Evolutionary conservation across 2,329 filamentous ascomycete genomes (phyloP).

Genomic region (Monosporascus sp.): DNA sequence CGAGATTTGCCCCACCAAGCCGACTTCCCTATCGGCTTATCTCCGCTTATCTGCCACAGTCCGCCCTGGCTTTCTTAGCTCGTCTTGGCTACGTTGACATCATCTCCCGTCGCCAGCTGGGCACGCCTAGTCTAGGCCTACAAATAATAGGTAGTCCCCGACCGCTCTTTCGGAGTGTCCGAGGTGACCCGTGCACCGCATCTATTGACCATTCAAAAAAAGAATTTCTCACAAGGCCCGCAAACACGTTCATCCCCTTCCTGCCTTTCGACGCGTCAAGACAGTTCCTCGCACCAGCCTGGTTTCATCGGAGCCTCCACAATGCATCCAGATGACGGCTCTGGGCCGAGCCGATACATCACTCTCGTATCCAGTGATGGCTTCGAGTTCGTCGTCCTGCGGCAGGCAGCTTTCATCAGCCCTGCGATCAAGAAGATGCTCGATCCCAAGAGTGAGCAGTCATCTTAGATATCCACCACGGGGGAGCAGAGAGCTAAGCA

Average conservation of each 20-base stretch:
- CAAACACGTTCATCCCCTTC: not conserved
- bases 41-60: too few relatives aligned
- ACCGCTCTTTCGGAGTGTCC: too few relatives aligned
- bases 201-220: not conserved
- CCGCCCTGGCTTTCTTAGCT: too few relatives aligned
- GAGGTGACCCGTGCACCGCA: too few relatives aligned
- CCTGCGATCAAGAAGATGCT: constrained; percentile 71
- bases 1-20: constrained; percentile 2
- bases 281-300: constrained; percentile 6
- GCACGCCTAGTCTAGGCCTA: too few relatives aligned
- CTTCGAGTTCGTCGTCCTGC: constrained; percentile 70
- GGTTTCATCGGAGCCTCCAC: constrained; percentile 6
- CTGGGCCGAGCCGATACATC: constrained; percentile 57
- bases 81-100: too few relatives aligned
- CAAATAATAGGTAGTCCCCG: too few relatives aligned
- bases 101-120: too few relatives aligned
- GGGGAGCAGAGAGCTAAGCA: constrained; percentile 1
- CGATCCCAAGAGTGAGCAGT: constrained; percentile 56
- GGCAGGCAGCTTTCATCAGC: constrained; percentile 65
- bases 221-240: not conserved
- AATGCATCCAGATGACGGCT: constrained; percentile 15
- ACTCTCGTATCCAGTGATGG: constrained; percentile 72
- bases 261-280: not conserved
- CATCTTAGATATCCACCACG: not conserved
- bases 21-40: too few relatives aligned